phyloP scores from a whole-genome alignment of 139 green algal species.

The Picochlorum sp. region DNA sequence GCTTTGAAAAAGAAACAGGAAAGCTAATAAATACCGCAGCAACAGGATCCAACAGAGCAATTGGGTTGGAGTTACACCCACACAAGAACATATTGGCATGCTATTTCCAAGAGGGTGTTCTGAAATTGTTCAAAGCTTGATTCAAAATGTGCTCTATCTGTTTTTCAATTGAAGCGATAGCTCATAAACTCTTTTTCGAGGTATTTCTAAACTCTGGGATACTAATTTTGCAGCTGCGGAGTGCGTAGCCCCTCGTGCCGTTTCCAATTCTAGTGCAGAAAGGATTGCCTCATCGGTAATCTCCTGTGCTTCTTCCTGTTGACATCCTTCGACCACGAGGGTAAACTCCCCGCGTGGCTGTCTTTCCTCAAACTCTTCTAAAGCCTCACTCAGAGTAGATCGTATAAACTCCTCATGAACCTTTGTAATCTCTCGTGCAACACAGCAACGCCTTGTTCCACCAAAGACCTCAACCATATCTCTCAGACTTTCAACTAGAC shows the following conservation, averaged over 20 bases:
- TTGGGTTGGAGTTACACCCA: constrained; percentile 87
- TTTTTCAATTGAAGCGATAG: constrained; percentile 17
- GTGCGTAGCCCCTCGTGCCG: constrained; percentile 18
- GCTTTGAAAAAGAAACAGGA: constrained; percentile 47
- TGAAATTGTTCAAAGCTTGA: constrained; percentile 73
- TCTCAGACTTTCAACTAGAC: constrained; percentile 33
- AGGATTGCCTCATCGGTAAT: constrained; percentile 10
- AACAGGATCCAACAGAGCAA: constrained; percentile 73
- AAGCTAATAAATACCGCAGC: constrained; percentile 84
- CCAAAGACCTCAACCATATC: constrained; percentile 59
- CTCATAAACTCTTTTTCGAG: constrained; percentile 12
- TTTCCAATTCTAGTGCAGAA: constrained; percentile 8
- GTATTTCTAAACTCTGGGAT: constrained; percentile 24
- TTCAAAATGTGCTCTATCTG: not conserved
- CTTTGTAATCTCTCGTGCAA: constrained; percentile 87
- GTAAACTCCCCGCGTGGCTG: constrained; percentile 51
- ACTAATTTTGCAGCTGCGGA: constrained; percentile 26
- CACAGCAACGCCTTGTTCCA: constrained; percentile 35
- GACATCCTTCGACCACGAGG: constrained; percentile 51
- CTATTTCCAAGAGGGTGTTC: constrained; percentile 60
- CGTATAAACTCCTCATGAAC: constrained; percentile 76
- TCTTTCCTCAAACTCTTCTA: constrained; percentile 5
- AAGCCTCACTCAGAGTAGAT: constrained; percentile 24
- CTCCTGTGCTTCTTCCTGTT: not conserved
- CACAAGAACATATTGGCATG: constrained; percentile 89